phyloP scores from a whole-genome alignment of 148 eudicot genomes.

The Camellia granthamiana region DNA sequence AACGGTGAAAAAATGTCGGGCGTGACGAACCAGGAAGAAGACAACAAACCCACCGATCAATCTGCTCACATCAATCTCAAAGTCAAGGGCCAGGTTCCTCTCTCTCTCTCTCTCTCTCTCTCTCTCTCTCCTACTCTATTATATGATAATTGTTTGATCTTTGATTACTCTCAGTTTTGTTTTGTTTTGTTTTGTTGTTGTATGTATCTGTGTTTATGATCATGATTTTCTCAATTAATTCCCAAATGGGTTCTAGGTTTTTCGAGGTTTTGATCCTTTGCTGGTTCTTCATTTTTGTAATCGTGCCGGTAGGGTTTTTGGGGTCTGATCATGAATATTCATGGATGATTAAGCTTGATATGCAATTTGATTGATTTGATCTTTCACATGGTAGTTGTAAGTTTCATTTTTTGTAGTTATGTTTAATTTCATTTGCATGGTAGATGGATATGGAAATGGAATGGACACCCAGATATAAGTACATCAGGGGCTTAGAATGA shows the following conservation, averaged over 20 bases:
- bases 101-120: background rate
- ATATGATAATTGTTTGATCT: background rate
- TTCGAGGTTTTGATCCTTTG: background rate
- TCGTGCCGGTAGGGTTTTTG: background rate
- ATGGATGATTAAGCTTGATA: background rate
- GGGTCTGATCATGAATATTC: background rate
- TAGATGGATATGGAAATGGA: background rate
- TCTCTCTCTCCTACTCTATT: background rate
- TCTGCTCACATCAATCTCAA: slow-evolving; percentile 2
- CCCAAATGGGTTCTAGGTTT: background rate
- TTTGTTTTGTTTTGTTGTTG: background rate
- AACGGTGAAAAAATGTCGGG: slow-evolving; percentile 13
- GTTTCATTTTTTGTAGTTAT: background rate
- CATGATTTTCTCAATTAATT: background rate
- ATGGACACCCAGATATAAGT: background rate
- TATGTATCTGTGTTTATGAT: background rate
- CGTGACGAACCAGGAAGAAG: slow-evolving; percentile 8
- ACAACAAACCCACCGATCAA: slow-evolving; percentile 10
- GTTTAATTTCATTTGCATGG: background rate
- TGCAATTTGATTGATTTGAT: background rate
- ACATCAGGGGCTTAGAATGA: background rate
- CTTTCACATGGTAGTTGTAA: background rate
- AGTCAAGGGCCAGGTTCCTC: slow-evolving; percentile 1
- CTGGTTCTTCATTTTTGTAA: background rate
- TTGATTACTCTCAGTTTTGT: background rate